Base-by-base conservation (phyloP, 805 yeast species). In the Clavispora asparagi region DNA sequence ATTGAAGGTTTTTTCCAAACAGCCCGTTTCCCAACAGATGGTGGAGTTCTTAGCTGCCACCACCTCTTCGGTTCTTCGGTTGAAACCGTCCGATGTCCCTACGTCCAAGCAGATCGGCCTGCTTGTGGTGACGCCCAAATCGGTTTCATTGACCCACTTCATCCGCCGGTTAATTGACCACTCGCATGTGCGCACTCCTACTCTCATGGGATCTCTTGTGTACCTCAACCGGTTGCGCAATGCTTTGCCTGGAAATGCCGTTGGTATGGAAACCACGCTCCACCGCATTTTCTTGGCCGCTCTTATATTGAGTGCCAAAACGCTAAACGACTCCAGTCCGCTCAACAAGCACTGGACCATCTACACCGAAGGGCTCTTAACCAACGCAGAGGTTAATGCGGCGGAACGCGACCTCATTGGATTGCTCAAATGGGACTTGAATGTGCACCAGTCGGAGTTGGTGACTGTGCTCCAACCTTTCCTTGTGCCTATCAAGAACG, bases 271-370 rank as follows among this genome's bases (percentile, higher is more conserved):
- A 49, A 86, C 97, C 44, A 90, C 98, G 8, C 79, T 95, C 61
- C 99, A 92, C 70, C 77, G 98, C 50, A 87, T 92, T 47, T 94
- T 92, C 55, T 71, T 92, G 43, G 96, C 97, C 0, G 81, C 96
- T 39, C 74, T 92, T 46, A 88, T 92, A 39, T 68, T 94, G 41
- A 87, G 96, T n/a, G 97, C 98, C 13, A 92, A 92, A 70, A 83
- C 82, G 52, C 77, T 91, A 53, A 92, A 92, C 67, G 99, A 92
- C 71, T 86, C 96, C 4, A 84, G 95, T 17, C 99, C 99, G 38
- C 77, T 92, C 63, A 92, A 92, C 70, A 91, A 86, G 68, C 97
- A 94, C 70, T 92, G 99, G 99, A 84, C 96, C 5, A 77, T 81
- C 49, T 91, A 92, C 71, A 91, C 98, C 3, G 83, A 85, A 61